Evolutionary conservation across 2,329 filamentous ascomycete genomes (phyloP).

Genomic region (Penicillium oxalicum): DNA sequence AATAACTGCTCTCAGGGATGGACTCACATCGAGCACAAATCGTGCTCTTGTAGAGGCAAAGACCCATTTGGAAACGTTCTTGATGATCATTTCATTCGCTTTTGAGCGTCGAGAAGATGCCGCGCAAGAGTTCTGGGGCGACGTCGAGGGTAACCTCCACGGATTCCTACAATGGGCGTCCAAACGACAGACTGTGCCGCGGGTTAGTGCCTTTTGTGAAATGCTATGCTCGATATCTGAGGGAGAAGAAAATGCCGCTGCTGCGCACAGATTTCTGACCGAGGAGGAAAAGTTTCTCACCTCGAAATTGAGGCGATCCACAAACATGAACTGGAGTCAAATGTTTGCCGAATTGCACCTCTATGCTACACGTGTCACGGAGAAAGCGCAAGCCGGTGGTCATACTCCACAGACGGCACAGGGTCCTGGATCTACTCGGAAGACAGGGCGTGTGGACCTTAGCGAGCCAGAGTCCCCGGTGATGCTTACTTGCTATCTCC

Average conservation of each 20-base stretch:
- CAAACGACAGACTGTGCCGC: slow-evolving; percentile 85
- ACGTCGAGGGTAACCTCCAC: slow-evolving; percentile 85
- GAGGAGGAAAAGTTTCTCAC: slow-evolving; percentile 72
- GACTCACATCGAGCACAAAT: slow-evolving; percentile 36
- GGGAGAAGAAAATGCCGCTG: slow-evolving; percentile 72
- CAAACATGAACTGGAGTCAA: slow-evolving; percentile 85
- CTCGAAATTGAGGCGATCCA: slow-evolving; percentile 72
- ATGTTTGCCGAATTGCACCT: slow-evolving; percentile 86
- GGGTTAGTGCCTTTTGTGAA: slow-evolving; percentile 93
- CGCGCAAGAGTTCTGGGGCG: slow-evolving; percentile 83
- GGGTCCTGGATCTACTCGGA: slow-evolving; percentile 52
- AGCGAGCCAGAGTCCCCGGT: slow-evolving; percentile 92
- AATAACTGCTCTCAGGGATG: slow-evolving; percentile 42
- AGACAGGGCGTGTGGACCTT: slow-evolving; percentile 60
- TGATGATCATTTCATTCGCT: slow-evolving; percentile 85
- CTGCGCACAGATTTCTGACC: slow-evolving; percentile 81
- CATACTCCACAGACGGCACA: slow-evolving; percentile 39
- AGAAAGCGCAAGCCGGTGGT: slow-evolving; percentile 52
- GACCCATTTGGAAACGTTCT: slow-evolving; percentile 75
- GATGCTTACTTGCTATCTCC: slow-evolving; percentile 91
- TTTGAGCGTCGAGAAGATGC: slow-evolving; percentile 82
- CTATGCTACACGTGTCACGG: slow-evolving; percentile 71
- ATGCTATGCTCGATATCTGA: slow-evolving; percentile 86
- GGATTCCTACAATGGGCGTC: slow-evolving; percentile 98
- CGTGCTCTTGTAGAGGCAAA: slow-evolving; percentile 38